These are phyloP conservation scores for Microbotryum silenes-acaulis DNA, from an alignment of 1,284 basidiomycete species.

Conservation along the genomic window DNA sequence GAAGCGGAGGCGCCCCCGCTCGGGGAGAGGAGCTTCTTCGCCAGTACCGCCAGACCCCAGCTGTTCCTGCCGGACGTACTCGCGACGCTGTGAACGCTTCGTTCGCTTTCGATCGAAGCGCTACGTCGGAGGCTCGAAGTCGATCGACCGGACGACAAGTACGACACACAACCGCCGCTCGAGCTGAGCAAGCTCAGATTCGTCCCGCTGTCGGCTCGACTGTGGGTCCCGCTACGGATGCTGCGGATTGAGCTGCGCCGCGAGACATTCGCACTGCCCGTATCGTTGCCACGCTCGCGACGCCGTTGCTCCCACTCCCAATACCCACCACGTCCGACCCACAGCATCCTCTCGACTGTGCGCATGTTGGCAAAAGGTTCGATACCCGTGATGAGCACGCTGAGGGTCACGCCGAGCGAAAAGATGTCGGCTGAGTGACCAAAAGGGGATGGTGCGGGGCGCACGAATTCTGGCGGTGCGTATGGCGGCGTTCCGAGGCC, in stretches of 20 bases:
- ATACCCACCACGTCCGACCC: slow-evolving; percentile 44
- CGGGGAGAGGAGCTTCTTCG: slow-evolving; percentile 4
- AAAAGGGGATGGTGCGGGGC: slow-evolving; percentile 40
- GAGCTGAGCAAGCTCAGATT: slow-evolving; percentile 3
- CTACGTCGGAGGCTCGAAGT: not conserved
- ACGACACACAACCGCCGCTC: slow-evolving; percentile 9
- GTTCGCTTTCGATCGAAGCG: slow-evolving; percentile 9
- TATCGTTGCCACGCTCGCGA: slow-evolving; percentile 27
- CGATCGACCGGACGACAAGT: not conserved
- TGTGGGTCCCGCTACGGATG: not conserved
- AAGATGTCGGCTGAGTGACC: slow-evolving; percentile 47
- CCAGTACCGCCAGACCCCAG: slow-evolving; percentile 2
- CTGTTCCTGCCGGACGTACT: slow-evolving; percentile 2
- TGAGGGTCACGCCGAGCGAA: slow-evolving; percentile 46
- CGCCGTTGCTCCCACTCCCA: slow-evolving; percentile 46
- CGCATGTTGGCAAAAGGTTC: slow-evolving; percentile 44
- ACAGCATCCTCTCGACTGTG: slow-evolving; percentile 45
- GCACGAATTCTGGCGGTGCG: slow-evolving; percentile 47
- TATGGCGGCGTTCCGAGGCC: slow-evolving; percentile 48
- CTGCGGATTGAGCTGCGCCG: too few species aligned
- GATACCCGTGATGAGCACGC: slow-evolving; percentile 44
- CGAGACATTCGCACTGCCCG: not conserved
- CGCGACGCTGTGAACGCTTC: slow-evolving; percentile 10
- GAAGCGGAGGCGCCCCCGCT: not conserved
- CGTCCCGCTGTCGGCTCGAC: slow-evolving; percentile 1